Conservation (phyloP, 805 yeast species). For the Metschnikowia arizonensis region DNA sequence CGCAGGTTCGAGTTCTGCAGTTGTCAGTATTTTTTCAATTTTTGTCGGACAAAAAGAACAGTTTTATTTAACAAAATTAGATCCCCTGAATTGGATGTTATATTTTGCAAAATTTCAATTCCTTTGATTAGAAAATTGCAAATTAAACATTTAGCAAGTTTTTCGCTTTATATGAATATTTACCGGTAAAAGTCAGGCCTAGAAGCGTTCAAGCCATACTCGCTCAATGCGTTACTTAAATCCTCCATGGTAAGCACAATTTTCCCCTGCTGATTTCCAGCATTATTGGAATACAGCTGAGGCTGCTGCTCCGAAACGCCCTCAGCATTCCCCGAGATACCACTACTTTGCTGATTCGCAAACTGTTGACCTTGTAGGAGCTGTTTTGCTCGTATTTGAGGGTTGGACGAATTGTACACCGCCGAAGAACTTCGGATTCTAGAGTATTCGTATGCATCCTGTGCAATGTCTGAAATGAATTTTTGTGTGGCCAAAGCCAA, state of each 20-base stretch:
- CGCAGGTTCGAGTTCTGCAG: constrained; percentile 79
- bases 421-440: constrained; percentile 86
- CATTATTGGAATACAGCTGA: constrained; percentile 37
- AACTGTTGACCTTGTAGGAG: constrained; percentile 61
- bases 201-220: constrained; percentile 84
- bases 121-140: too few relatives aligned
- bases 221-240: constrained; percentile 85
- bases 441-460: constrained; percentile 94
- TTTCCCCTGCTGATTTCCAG: constrained; percentile 60
- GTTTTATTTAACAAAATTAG: too few relatives aligned
- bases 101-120: too few relatives aligned
- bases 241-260: constrained; percentile 91
- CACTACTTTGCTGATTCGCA: constrained; percentile 39
- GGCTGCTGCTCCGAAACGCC: constrained; percentile 31
- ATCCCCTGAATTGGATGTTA: too few relatives aligned
- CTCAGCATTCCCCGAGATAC: constrained; percentile 16
- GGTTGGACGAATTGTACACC: constrained; percentile 79
- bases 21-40: constrained; percentile 47
- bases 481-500: constrained; percentile 95
- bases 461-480: constrained; percentile 88
- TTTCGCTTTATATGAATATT: background rate
- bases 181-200: constrained; percentile 93
- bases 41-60: background rate
- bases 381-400: constrained; percentile 80
- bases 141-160: background rate